Evolutionary conservation across 2,329 filamentous ascomycete genomes (phyloP), one percentile per base, ranked within the genome.

Genomic region (Sclerotinia sclerotiorum): DNA sequence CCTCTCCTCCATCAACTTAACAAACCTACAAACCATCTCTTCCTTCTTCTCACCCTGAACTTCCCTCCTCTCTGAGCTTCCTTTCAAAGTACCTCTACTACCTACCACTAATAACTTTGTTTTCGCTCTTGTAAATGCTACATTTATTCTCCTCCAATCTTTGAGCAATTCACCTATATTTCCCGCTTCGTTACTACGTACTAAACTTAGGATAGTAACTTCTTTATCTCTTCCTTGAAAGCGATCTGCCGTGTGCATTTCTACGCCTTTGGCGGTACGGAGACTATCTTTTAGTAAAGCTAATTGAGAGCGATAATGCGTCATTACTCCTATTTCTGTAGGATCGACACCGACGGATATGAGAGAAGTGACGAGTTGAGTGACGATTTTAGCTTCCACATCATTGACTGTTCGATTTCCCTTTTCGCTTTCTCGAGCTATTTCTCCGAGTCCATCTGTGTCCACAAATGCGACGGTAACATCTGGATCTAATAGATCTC

Each of bases 171-270:
- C 95, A 24, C 95, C 95, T n/a, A 99, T 94, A 62, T 85, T 87
- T 71, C 89, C 87, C 1, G 86, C 85, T 29, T 94, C 88, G 75
- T 99, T 99, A 77, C 88, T 94, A 42, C 95, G 87, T 19, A 98
- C 95, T 42, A 97, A 89, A 67, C 88, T 92, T 11, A 99, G 85
- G 19, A 99, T 87, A 0, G 98, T 87, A 3, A 97, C 89, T 76
- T 97, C 93, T 78, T 99, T 99, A 80, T 99, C 95, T 13, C 95
- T 87, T 8, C 95, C 95, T 78, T 99, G 95, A 79, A 97, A 99
- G 56, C 94, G 93, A 80, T 99, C 95, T 3, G 95, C 94, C 0
- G 95, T 98, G 79, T 99, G 93, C 85, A 98, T 93, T 79, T 99
- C 95, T 1, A 99, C 88, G 2, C 86, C 85, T 0, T 83, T 80